These are phyloP conservation scores for Jatropha curcas DNA, from an alignment of 345 rosid species.

Conservation along the genomic window DNA sequence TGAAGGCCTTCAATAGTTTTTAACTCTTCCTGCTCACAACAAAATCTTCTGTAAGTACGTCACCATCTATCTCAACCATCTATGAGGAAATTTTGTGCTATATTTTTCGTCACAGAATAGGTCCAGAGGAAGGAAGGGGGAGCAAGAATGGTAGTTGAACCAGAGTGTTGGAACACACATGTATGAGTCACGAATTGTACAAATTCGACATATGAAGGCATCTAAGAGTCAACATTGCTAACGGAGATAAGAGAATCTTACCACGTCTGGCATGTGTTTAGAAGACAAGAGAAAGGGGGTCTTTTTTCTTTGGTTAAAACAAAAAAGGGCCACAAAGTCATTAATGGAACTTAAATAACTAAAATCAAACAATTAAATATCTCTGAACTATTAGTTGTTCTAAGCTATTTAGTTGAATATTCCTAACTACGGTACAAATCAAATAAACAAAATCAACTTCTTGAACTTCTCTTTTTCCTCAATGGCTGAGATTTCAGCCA, in stretches of 20 bases:
- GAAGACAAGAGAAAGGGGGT: not conserved
- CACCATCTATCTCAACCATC: not conserved
- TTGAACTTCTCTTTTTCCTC: not conserved
- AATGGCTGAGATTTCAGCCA: not conserved
- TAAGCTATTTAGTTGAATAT: not conserved
- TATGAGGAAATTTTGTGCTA: not conserved
- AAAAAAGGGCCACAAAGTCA: not conserved
- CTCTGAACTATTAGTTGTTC: no score
- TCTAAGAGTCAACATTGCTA: not conserved
- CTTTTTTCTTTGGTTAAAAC: no score
- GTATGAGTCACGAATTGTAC: not conserved
- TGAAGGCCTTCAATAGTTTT: conserved; percentile 34
- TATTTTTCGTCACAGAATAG: not conserved
- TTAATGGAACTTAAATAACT: not conserved
- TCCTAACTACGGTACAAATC: not conserved
- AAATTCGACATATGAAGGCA: not conserved
- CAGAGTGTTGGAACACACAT: not conserved
- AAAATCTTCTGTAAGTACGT: conserved; percentile 2
- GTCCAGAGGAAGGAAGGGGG: not conserved
- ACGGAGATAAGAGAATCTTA: not conserved
- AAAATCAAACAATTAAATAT: no score
- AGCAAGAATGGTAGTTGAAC: not conserved
- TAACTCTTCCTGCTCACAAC: conserved; percentile 37
- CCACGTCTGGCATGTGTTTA: not conserved
- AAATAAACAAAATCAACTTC: not conserved